phyloP scores from a whole-genome alignment of 495 filamentous ascomycete species.

The Penicillium mononematosum region DNA sequence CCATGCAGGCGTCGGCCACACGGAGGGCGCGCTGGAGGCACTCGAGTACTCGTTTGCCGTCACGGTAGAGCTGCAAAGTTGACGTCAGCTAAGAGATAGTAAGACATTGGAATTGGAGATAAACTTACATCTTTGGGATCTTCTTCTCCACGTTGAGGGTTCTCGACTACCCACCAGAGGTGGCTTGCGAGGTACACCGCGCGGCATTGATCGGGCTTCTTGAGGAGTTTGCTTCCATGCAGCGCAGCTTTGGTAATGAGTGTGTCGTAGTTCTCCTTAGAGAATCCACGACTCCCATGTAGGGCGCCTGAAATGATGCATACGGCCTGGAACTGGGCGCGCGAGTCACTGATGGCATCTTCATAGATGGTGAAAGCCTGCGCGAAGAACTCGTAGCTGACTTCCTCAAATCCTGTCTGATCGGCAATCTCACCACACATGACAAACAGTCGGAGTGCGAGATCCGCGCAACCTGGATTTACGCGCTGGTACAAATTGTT shows the following conservation, averaged over 20 bases:
- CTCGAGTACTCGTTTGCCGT: constrained; percentile 94
- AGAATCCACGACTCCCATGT: constrained; percentile 81
- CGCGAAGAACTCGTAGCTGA: constrained; percentile 96
- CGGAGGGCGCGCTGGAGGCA: constrained; percentile 93
- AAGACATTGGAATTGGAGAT: not conserved
- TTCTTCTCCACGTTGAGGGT: constrained; percentile 74
- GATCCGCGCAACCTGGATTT: constrained; percentile 75
- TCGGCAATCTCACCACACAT: constrained; percentile 91
- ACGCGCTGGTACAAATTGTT: constrained; percentile 88
- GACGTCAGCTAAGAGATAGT: constrained; percentile 7
- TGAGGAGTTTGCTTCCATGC: constrained; percentile 94
- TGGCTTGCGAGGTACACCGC: constrained; percentile 96
- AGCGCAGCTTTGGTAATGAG: constrained; percentile 96
- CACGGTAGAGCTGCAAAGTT: constrained; percentile 75
- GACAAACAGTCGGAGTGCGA: constrained; percentile 83
- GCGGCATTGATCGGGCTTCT: constrained; percentile 96
- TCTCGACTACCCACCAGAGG: constrained; percentile 96
- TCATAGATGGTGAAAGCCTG: constrained; percentile 99
- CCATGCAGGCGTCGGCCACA: constrained; percentile 98
- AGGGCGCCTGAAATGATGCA: constrained; percentile 89
- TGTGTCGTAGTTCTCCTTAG: constrained; percentile 96
- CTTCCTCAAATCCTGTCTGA: constrained; percentile 88
- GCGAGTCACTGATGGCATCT: constrained; percentile 89
- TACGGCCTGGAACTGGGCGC: constrained; percentile 96
- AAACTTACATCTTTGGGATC: constrained; percentile 78